Conservation (phyloP, 352 stramenopile genomes). For the Globisporangium spinosum region DNA sequence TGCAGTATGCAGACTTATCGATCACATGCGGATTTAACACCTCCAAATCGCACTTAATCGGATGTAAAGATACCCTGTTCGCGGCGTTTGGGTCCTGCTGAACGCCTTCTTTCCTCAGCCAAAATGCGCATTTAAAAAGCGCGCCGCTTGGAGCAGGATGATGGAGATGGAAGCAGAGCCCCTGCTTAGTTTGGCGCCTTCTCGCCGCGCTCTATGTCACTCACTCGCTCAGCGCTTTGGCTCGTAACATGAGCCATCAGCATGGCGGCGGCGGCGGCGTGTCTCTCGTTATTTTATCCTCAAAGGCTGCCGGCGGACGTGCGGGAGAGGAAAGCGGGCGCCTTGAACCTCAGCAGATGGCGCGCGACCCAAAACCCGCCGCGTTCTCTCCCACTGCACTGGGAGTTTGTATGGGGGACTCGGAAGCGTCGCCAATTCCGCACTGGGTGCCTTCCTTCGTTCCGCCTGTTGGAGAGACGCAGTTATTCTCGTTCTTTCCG, state of each 20-base stretch:
- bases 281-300: neutral
- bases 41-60: neutral
- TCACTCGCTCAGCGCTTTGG: neutral
- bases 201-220: neutral
- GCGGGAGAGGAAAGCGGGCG: neutral
- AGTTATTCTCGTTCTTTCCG: slow-evolving; percentile 6
- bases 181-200: neutral
- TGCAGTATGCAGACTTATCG: neutral
- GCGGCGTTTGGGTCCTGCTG: neutral
- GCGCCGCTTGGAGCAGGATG: neutral
- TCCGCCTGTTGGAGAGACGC: neutral
- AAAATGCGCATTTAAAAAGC: neutral
- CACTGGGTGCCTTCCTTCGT: neutral
- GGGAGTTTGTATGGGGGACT: slow-evolving; percentile 4
- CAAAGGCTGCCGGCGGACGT: neutral
- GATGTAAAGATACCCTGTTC: neutral
- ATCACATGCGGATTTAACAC: neutral
- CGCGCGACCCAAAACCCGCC: neutral
- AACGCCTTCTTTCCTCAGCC: neutral
- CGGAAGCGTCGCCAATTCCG: neutral
- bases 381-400: slow-evolving; percentile 2
- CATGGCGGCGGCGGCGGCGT: neutral
- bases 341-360: slow-evolving; percentile 7
- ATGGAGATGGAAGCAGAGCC: neutral
- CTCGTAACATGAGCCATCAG: neutral